Evolutionary conservation across 202 grass and related monocot genomes (phyloP).

Genomic region (Panicum virgatum): DNA sequence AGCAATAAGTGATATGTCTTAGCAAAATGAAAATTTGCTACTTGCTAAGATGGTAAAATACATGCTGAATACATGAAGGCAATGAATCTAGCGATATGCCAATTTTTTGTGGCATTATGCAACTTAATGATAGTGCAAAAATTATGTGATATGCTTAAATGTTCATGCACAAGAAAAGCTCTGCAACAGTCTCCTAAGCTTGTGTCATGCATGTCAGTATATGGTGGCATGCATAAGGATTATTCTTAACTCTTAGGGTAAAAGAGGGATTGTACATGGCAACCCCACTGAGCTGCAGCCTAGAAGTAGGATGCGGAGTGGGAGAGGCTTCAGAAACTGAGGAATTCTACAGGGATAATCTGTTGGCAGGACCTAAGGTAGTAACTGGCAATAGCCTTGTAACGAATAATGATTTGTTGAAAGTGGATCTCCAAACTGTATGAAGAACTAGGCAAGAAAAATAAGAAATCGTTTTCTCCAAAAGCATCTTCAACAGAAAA

Average conservation of each 20-base stretch:
- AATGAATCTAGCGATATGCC: neutral
- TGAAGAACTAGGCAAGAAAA: neutral
- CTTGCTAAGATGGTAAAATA: neutral
- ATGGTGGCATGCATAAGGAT: neutral
- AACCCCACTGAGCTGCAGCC: neutral
- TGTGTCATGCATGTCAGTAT: neutral
- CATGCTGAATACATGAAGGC: neutral
- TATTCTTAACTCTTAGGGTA: neutral
- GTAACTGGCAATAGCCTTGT: constrained; percentile 5
- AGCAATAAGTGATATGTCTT: neutral
- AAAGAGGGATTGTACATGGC: constrained; percentile 15
- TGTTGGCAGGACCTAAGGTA: neutral
- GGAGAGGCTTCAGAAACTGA: neutral
- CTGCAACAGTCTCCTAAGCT: neutral
- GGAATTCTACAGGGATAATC: neutral
- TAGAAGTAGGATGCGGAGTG: neutral
- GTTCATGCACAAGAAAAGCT: neutral
- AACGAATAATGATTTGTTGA: neutral
- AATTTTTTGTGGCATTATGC: neutral
- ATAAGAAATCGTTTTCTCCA: constrained; percentile 3
- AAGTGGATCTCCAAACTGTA: neutral
- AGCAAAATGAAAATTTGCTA: neutral
- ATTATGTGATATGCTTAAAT: neutral
- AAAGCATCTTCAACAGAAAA: constrained; percentile 19
- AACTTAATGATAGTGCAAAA: constrained; percentile 7